Evolutionary conservation across 2,329 filamentous ascomycete genomes (phyloP), one percentile per base, ranked within the genome.

Genomic region (Stromatinia cepivora): DNA sequence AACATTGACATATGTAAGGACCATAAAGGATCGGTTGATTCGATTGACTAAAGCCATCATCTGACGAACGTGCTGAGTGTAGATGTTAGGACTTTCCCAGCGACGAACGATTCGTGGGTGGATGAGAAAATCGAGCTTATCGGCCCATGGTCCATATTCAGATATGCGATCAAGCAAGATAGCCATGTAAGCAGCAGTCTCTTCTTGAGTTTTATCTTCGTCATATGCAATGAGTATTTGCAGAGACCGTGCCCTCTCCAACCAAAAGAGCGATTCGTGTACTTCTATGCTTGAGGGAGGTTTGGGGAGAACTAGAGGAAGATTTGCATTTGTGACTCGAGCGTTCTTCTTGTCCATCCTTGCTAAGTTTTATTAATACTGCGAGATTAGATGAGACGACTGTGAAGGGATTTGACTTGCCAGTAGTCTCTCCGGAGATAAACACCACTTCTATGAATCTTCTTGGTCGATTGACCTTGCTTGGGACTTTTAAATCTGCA

Each of bases 251-350:
- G 15, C 15, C 20, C 8, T n/a, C 34, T 63, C 61, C 36, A 52
- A 28, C 61, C 61, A 63, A n/a, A 39, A 25, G 9, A 63, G 61
- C 2, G 61, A 63, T 22, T 63, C 46, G 46, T 63, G 46, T 42
- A 10, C 22, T 28, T 63, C 31, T 6, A 63, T 20, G 1, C n/a
- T 39, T 20, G 46, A 63, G 17, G 46, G 46, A 5, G 46, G n/a
- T 15, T 52, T 52, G 15, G 61, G 46, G 39, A 52, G 22, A 1
- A 63, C 25, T 39, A 15, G 13, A 52, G 31, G 31, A 63, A 52
- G 46, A 4, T n/a, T 39, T 1, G 15, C 8, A 6, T 63, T 28
- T 25, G 17, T 15, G 15, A 20, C 46, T 17, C 11, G 46, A 15
- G 31, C 5, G 8, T 22, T 39, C 2, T 39, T 39, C 1, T 52